phyloP scores from a whole-genome alignment of 2,329 filamentous ascomycete species.

The Massarina eburnea region DNA sequence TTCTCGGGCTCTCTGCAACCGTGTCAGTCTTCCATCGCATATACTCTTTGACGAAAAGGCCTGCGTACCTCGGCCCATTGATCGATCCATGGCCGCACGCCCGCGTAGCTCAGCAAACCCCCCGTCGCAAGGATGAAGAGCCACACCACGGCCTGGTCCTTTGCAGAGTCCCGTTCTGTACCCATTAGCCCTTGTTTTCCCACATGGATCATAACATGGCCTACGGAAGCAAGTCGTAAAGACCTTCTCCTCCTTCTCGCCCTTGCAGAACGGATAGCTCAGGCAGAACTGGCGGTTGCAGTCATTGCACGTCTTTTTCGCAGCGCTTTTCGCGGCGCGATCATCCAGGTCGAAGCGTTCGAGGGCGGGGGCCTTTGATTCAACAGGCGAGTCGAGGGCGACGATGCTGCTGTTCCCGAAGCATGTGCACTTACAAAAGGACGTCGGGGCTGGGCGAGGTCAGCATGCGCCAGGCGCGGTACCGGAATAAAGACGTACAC shows the following conservation, averaged over 20 bases:
- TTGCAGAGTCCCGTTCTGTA: constrained; percentile 65
- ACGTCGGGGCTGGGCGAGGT: constrained; percentile 52
- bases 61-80: constrained; percentile 55
- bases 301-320: constrained; percentile 60
- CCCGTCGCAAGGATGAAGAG: constrained; percentile 67
- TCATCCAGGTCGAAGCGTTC: constrained; percentile 25
- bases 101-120: constrained; percentile 62
- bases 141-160: constrained; percentile 66
- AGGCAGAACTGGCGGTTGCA: constrained; percentile 70
- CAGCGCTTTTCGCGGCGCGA: constrained; percentile 32
- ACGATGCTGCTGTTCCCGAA: constrained; percentile 69
- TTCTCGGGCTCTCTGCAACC: constrained; percentile 48
- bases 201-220: constrained; percentile 14
- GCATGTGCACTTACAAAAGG: constrained; percentile 74
- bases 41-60: neutral
- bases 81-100: constrained; percentile 60
- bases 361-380: constrained; percentile 25
- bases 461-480: constrained; percentile 3
- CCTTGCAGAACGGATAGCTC: constrained; percentile 63
- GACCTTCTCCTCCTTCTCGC: constrained; percentile 64
- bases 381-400: constrained; percentile 55
- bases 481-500: constrained; percentile 35
- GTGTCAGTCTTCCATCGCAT: constrained; percentile 8
- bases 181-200: constrained; percentile 3
- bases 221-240: constrained; percentile 67